Conservation (phyloP, 306 rosid genomes). For the Mimosa bimucronata region DNA sequence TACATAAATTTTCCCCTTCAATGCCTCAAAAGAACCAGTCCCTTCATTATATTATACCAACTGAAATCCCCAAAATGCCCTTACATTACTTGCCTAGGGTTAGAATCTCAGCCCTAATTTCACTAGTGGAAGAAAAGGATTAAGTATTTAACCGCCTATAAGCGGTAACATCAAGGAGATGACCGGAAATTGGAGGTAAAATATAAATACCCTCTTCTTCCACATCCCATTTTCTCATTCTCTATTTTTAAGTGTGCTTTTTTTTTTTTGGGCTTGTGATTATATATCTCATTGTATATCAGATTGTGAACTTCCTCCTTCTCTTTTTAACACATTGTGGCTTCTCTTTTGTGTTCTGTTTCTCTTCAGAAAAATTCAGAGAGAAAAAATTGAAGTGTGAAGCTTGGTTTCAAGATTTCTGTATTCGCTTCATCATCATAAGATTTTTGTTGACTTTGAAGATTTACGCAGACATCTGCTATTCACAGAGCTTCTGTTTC, state of each 20-base stretch:
- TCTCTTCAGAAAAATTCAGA: conserved; percentile 44
- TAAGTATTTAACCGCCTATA: conserved; percentile 48
- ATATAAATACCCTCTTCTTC: conserved; percentile 27
- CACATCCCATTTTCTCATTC: conserved; percentile 36
- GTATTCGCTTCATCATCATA: conserved; percentile 46
- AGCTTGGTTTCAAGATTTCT: conserved; percentile 20
- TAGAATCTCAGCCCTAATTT: conserved; percentile 46
- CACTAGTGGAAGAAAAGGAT: conserved; percentile 7
- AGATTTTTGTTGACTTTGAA: conserved; percentile 44
- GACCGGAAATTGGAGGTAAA: conserved; percentile 52
- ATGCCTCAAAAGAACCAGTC: not conserved
- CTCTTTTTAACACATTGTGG: conserved; percentile 19
- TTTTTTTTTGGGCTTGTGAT: not conserved
- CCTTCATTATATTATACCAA: no score
- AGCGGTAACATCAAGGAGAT: conserved; percentile 46
- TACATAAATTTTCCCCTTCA: not conserved
- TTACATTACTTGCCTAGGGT: not conserved
- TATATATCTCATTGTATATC: conserved; percentile 19
- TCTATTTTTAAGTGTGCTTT: conserved; percentile 1
- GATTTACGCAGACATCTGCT: conserved; percentile 26
- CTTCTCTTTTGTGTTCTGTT: conserved; percentile 39
- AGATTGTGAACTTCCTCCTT: conserved; percentile 44
- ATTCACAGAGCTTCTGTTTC: conserved; percentile 26
- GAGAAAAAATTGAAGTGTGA: conserved; percentile 34
- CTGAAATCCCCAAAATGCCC: conserved; percentile 34